Evolutionary conservation across 306 rosid species (phyloP), one percentile per base, ranked within the genome.

Genomic region (Prunus dulcis): DNA sequence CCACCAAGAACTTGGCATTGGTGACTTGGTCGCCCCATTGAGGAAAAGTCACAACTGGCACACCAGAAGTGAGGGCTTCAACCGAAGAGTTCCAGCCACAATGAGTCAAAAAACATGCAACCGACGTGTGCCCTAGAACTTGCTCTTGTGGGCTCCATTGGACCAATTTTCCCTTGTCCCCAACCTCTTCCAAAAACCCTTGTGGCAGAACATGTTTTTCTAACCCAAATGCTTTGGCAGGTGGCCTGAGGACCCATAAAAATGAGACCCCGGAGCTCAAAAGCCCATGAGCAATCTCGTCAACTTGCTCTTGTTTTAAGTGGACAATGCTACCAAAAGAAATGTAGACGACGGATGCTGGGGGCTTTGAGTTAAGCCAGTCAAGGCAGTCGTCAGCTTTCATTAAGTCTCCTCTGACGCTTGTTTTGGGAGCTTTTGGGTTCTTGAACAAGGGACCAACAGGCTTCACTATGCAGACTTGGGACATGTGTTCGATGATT

Each of bases 21-120:
- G 93, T 90, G 3, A 86, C 86, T 65, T 92, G 97, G 68, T 92
- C 97, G 0, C 97, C 97, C 96, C 96, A 92, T 20, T 89, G 89
- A 0, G 97, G 93, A 71, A 92, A 92, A 0, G 93, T 83, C 45
- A 92, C 56, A 62, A 90, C 66, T 0, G 97, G 97, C 51, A 90
- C 84, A 0, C 97, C 97, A 12, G 71, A 79, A 14, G 78, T 71
- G 1, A 90, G 7, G 0, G 92, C 79, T 67, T 92, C 97, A 87
- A 87, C 64, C 0, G 93, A 64, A 1, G 97, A 92, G 79, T 90
- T 90, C 97, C 97, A 92, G 0, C 97, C 97, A 53, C 93, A 92
- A 34, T 92, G 97, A 8, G 92, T 90, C 27, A 88, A 3, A 20
- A 92, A 92, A 60, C 93, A 90, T 10, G 89, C 73, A 12, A 87